Base-by-base conservation (phyloP, 176 grass and related monocot genomes). In the Phoenix dactylifera region DNA sequence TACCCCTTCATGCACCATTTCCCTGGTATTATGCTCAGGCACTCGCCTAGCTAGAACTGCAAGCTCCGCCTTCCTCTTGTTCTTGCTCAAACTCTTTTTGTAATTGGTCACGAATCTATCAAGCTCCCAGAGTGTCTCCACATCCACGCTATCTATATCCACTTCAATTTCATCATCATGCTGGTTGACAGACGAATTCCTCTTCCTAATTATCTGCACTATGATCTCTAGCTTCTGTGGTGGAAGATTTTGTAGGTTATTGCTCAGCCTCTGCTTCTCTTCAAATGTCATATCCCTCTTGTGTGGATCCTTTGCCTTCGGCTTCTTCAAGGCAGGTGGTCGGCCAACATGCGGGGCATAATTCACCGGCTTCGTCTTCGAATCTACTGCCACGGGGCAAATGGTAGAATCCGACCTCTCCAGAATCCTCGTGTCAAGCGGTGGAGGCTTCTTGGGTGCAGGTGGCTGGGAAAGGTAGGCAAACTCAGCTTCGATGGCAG, bases 251-350 rank as follows among this genome's bases (percentile, higher is more conserved):
- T 66, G 64, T 51, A 66, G 14, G 16, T 66, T 52, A 66, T 30
- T 52, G 24, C 64, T 66, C 24, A 66, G 24, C 16, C 23, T 66
- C 17, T 66, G 64, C 24, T 66, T 66, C 64, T 66, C 64, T 16
- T 97, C 92, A 49, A 91, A 88, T 18, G 92, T 97, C 92, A 97
- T 97, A 60, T 97, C 87, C 62, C 92, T 90, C 75, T 97, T 97
- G 68, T 97, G 59, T 15, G 53, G 74, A 58, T 97, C 92, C 72
- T 91, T 97, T n/a, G 92, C 92, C 72, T 84, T 97, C 16, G 92
- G 92, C 55, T 97, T 97, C 80, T 88, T 97, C 63, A 88, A 22
- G 29, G 92, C 80, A 16, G 92, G 84, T 30, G 87, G 51, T 1
- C 92, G 75, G 26, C 49, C 57, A 4, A 55, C 63, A 1, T 82